Evolutionary conservation across 192 early-diverging fungal genomes (phyloP).

Genomic region (Phycomyces nitens): DNA sequence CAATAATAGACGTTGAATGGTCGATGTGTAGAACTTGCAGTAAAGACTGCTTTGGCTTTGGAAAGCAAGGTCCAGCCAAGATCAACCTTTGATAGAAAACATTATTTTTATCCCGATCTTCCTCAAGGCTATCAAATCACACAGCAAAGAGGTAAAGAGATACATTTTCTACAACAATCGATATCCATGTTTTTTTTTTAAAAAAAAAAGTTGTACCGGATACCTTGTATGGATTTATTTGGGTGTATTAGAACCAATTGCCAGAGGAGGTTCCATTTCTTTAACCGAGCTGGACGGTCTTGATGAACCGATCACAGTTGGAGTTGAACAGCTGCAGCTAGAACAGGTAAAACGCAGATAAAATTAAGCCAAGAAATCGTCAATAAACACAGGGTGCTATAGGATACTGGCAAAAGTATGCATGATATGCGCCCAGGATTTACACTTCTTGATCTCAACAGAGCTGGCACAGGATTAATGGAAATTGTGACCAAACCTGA

Average conservation of each 20-base stretch:
- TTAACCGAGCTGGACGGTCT: constrained; percentile 60
- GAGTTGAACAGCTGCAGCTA: constrained; percentile 84
- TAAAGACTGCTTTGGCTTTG: constrained; percentile 71
- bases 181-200: too few relatives aligned
- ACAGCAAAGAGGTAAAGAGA: constrained; percentile 61
- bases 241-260: constrained; percentile 60
- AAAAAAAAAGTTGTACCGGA: too few relatives aligned
- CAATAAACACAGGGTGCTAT: too few relatives aligned
- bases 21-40: constrained; percentile 68
- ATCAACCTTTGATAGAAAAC: constrained; percentile 89
- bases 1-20: constrained; percentile 58
- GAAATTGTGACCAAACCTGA: constrained; percentile 93
- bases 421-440: constrained; percentile 56
- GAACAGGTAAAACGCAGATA: constrained; percentile 56
- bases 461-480: constrained; percentile 81
- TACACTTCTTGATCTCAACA: constrained; percentile 80
- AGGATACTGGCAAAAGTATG: constrained; percentile 84
- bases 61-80: constrained; percentile 54
- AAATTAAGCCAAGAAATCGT: background rate
- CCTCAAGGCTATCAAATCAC: constrained; percentile 96
- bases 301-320: constrained; percentile 43
- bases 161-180: too few relatives aligned
- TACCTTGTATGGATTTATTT: background rate
- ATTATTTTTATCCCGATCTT: constrained; percentile 94
- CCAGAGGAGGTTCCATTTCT: constrained; percentile 62